These are phyloP conservation scores for Xerocomellus amylosporus DNA, from an alignment of 768 basidiomycete genomes.

Conservation along the genomic window DNA sequence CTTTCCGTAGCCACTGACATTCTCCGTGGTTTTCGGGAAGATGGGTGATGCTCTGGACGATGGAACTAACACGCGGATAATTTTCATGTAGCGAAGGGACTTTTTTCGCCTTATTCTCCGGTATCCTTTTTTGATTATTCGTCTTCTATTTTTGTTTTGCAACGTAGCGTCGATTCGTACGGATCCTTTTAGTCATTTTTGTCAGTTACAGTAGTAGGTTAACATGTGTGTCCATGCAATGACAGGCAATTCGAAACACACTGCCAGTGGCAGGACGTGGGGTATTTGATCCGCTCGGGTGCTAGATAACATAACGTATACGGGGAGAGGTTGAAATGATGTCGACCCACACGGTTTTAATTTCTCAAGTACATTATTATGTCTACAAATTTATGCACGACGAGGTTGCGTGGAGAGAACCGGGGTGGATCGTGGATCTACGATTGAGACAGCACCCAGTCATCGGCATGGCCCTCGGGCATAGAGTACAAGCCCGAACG, in stretches of 20 bases:
- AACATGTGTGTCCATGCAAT: slow-evolving; percentile 4
- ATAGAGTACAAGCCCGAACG: no score
- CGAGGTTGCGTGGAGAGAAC: no score
- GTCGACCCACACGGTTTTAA: no score
- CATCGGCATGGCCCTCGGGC: no score
- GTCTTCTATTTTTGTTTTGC: slow-evolving; percentile 34
- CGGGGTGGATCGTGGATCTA: no score
- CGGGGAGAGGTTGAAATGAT: no score
- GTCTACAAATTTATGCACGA: no score
- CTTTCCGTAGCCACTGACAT: slow-evolving; percentile 7
- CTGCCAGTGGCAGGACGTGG: neutral
- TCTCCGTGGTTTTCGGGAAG: slow-evolving; percentile 1
- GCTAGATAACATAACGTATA: no score
- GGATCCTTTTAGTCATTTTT: slow-evolving; percentile 21
- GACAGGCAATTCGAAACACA: slow-evolving; percentile 9
- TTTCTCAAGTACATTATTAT: no score
- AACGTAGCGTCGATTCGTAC: slow-evolving; percentile 17
- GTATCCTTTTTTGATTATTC: slow-evolving; percentile 24
- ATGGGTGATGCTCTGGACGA: slow-evolving; percentile 15
- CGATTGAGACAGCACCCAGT: no score
- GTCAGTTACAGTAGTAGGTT: slow-evolving; percentile 6
- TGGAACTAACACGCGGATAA: slow-evolving; percentile 30
- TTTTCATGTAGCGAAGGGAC: slow-evolving; percentile 26
- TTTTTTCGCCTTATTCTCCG: neutral
- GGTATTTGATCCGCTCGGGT: neutral